Base-by-base conservation (phyloP, 345 rosid species). In the Dipteronia dyeriana region DNA sequence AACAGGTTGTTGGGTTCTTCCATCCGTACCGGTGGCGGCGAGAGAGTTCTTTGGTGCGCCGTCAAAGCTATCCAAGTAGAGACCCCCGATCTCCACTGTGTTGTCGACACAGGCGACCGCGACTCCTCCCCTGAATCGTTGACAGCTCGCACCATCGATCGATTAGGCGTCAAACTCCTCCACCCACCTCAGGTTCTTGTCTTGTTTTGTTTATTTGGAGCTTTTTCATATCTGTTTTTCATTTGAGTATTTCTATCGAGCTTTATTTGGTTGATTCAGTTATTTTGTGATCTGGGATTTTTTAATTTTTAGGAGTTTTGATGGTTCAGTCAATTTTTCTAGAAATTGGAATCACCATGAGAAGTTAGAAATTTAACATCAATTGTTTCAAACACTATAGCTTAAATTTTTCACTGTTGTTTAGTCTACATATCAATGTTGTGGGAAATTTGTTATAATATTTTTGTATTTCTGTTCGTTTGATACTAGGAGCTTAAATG, bases 21-120 rank as follows among this genome's bases (percentile, higher is more conserved):
- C 99, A 95, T 66, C 99, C 98, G 1, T 92, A 85, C 89, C n/a
- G n/a, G 99, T 38, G 98, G 99, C 69, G 97, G 99, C 9, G 99
- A 95, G 84, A 82, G 99, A 77, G 99, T 93, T 43, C 90, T 95
- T 43, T 95, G 99, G 99, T 95, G 97, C 79, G 91, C 99, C 26
- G 95, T 93, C 65, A 93, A 85, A 88, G 97, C 97, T 17, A 86
- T 95, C 75, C 98, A 95, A 76, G 97, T 93, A 61, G 93, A 90
- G 66, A 73, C 17, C 49, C 91, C 97, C 7, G 86, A 90, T 82
- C 90, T 95, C 29, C 86, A 87, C 70, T 90, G 94, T 72, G 76
- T 88, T 57, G n/a, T n/a, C n/a, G n/a, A 85, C 84, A 90, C 97
- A 20, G 98, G 97, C 63, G 98, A 93, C 76, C 87, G 84, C 47